A percentile compares a stretch with the other conserved stretches of the same genome.
Conservation (phyloP, 441 rosid species). For the Brassica hybrid region DNA sequence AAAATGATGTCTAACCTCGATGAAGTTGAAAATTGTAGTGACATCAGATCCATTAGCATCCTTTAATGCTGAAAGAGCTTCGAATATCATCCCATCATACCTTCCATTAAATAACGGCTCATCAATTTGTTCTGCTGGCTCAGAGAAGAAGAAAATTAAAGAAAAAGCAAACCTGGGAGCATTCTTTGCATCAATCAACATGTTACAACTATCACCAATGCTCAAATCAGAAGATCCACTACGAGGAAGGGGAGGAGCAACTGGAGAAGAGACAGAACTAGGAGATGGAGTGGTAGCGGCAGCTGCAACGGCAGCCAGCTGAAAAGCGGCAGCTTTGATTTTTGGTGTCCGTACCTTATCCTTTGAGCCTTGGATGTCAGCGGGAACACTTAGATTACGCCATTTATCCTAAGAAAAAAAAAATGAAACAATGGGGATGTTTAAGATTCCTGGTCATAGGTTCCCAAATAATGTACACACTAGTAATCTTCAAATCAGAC, state of each 20-base stretch:
- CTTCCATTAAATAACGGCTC: slow-evolving; percentile 40
- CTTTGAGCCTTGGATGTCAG: slow-evolving; percentile 64
- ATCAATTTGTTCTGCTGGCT: slow-evolving; percentile 9
- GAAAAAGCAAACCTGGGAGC: slow-evolving; percentile 57
- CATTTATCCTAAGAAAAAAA: slow-evolving; percentile 65
- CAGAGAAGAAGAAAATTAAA: slow-evolving; percentile 34
- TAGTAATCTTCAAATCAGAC: neutral
- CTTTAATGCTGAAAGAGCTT: slow-evolving; percentile 66
- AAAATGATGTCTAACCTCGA: slow-evolving; percentile 61
- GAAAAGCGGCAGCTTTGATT: slow-evolving; percentile 53
- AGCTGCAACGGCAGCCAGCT: slow-evolving; percentile 46
- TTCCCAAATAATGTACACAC: neutral
- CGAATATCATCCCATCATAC: slow-evolving; percentile 74
- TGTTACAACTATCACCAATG: slow-evolving; percentile 45
- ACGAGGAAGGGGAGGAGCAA: slow-evolving; percentile 12
- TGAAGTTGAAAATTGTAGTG: slow-evolving; percentile 59
- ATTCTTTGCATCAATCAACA: slow-evolving; percentile 49
- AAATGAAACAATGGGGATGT: slow-evolving; percentile 15
- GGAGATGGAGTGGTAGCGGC: slow-evolving; percentile 42
- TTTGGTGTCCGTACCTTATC: slow-evolving; percentile 65
- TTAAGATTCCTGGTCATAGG: slow-evolving; percentile 21
- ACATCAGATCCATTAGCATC: slow-evolving; percentile 66
- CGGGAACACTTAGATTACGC: slow-evolving; percentile 80
- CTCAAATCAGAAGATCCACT: slow-evolving; percentile 40
- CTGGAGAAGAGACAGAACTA: slow-evolving; percentile 39